A percentile compares a stretch with the other conserved stretches of the same genome.
Conservation (phyloP, 2,329 filamentous ascomycete genomes). For the Chaetomium sp. region DNA sequence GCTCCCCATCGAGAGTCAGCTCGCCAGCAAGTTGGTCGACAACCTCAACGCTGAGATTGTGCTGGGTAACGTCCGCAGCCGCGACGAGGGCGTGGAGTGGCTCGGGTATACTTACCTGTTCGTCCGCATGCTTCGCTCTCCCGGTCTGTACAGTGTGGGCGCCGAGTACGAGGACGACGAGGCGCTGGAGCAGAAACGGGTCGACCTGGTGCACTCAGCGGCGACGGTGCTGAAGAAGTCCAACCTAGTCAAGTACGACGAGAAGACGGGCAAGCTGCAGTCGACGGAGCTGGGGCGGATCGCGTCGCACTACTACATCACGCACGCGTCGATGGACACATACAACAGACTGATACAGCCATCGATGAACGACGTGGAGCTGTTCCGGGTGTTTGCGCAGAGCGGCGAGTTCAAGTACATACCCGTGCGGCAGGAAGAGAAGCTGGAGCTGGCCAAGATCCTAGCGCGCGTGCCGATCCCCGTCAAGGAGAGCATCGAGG, state of each 20-base stretch:
- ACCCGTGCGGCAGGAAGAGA: slow-evolving; percentile 94
- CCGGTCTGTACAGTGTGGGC: slow-evolving; percentile 90
- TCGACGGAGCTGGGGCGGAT: slow-evolving; percentile 92
- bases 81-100: slow-evolving; percentile 98
- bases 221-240: slow-evolving; percentile 81
- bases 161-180: slow-evolving; percentile 92
- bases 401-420: slow-evolving; percentile 99
- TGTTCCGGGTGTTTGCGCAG: slow-evolving; percentile 92
- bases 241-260: slow-evolving; percentile 89
- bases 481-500: slow-evolving; percentile 95
- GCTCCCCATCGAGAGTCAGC: slow-evolving; percentile 92
- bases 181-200: slow-evolving; percentile 87
- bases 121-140: slow-evolving; percentile 93
- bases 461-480: slow-evolving; percentile 86
- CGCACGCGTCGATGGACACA: slow-evolving; percentile 89
- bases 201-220: slow-evolving; percentile 95
- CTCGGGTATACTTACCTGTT: slow-evolving; percentile 97
- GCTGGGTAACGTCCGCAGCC: slow-evolving; percentile 80
- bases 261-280: slow-evolving; percentile 81
- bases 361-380: slow-evolving; percentile 84
- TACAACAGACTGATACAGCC: slow-evolving; percentile 96
- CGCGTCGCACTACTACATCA: slow-evolving; percentile 97
- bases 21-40: slow-evolving; percentile 87
- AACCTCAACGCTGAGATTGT: slow-evolving; percentile 96
- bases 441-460: slow-evolving; percentile 88